Evolutionary conservation across 108 stramenopile genomes (phyloP), one percentile per base, ranked within the genome.

Genomic region (Fistulifera pelliculosa): DNA sequence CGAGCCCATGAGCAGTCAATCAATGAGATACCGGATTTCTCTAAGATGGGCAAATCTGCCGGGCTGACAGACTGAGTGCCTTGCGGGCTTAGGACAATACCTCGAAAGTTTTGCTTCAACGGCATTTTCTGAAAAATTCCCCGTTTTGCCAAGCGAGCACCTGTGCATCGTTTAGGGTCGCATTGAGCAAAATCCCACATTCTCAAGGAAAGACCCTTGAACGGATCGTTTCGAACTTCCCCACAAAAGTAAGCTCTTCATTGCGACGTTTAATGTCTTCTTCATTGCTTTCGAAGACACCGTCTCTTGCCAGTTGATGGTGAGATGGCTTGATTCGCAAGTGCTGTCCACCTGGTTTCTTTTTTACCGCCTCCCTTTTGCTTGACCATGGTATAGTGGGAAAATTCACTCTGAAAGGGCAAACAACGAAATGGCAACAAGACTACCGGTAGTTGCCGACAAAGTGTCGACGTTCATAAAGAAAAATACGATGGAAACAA

Each of bases 101-200:
- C 98, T 19, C 79, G 80, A 73, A 99, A 99, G 5, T 85, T 73
- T 54, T 80, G 68, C 38, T 83, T 85, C 52, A 92, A 28, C 2
- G 76, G 67, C 82, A 95, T 91, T 41, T 69, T 54, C 49, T 78
- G 75, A 47, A 89, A 79, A 21, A 87, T 60, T 19, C 91, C 90
- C 21, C 84, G 66, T 24, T 89, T 70, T 0, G 75, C 89, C 25
- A 97, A 71, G 53, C 87, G 84, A 19, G 92, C 92, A 6, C 95
- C 96, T 0, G 94, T 95, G 64, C 95, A 98, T 23, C 96, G 90
- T 61, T 97, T 98, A 23, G 96, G 87, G 68, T 99, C 98, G 65
- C 96, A 97, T 64, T 99, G 98, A 18, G 80, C 92, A 73, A 99
- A 99, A 67, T 99, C 98, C 97, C 97, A 99, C 94, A 99, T 94